A percentile compares a stretch with the other conserved stretches of the same genome.
These are phyloP conservation scores for Colletotrichum costaricense DNA, from an alignment of 2,329 filamentous ascomycete genomes.

Conservation along the genomic window DNA sequence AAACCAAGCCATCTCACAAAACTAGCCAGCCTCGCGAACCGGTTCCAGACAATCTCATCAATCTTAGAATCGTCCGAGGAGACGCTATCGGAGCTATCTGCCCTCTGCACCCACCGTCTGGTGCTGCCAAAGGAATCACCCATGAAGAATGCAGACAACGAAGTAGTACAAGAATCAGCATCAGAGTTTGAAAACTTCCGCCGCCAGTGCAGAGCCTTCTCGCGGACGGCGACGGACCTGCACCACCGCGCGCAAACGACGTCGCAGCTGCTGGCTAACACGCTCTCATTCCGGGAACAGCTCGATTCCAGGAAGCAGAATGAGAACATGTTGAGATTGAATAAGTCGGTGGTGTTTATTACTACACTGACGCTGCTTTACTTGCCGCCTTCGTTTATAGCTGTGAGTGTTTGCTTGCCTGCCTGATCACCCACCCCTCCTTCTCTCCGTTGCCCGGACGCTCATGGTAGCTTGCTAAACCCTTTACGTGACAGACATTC, in stretches of 20 bases:
- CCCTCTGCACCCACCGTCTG: not conserved
- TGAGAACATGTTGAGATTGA: slow-evolving; percentile 44
- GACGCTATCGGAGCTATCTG: not conserved
- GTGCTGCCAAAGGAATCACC: not conserved
- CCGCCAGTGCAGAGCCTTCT: slow-evolving; percentile 35
- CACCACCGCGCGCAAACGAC: slow-evolving; percentile 41
- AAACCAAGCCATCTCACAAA: not conserved
- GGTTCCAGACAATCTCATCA: not conserved
- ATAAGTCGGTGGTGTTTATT: slow-evolving; percentile 47
- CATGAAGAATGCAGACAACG: not conserved
- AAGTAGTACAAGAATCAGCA: not conserved
- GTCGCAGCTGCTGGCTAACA: slow-evolving; percentile 42
- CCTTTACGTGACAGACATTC: not conserved
- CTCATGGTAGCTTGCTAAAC: no score
- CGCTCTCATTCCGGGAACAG: slow-evolving; percentile 44
- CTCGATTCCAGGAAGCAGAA: slow-evolving; percentile 46
- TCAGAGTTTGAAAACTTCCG: slow-evolving; percentile 29
- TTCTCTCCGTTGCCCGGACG: no score
- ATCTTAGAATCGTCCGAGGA: not conserved
- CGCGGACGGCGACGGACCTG: slow-evolving; percentile 39
- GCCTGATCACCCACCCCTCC: not conserved
- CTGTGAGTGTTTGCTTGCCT: slow-evolving; percentile 39
- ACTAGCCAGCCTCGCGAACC: not conserved
- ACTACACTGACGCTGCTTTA: slow-evolving; percentile 45
- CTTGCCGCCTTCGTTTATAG: slow-evolving; percentile 49